These are phyloP conservation scores for Hypomyces perniciosus DNA, from an alignment of 2,329 filamentous ascomycete genomes.

Conservation along the genomic window DNA sequence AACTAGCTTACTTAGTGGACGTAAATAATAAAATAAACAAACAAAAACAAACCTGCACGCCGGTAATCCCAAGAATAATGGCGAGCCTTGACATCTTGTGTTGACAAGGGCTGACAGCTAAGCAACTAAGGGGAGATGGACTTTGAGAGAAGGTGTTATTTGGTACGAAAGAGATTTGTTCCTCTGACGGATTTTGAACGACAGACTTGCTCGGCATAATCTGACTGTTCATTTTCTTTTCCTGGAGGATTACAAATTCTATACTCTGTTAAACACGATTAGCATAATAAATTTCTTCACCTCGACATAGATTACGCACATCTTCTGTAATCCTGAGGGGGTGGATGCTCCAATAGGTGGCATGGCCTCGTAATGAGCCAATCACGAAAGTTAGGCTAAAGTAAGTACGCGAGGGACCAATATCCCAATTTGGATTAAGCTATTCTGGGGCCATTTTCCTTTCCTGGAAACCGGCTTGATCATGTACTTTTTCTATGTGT, in stretches of 20 bases:
- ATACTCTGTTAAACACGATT: no score
- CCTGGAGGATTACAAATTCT: no score
- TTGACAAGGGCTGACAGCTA: neutral
- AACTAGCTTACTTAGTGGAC: no score
- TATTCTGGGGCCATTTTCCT: neutral
- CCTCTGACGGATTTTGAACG: no score
- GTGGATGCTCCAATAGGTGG: neutral
- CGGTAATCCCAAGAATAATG: constrained; percentile 6
- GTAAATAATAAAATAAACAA: no score
- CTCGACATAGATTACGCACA: no score
- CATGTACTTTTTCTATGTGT: neutral
- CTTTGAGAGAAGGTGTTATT: neutral
- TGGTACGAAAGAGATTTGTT: neutral
- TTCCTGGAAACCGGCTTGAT: neutral
- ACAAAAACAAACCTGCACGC: neutral
- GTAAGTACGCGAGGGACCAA: neutral
- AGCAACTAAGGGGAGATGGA: no score
- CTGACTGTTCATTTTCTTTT: no score
- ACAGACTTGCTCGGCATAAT: no score
- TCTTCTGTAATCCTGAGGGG: neutral
- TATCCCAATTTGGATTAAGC: neutral
- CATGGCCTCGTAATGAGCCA: neutral
- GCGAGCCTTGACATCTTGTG: constrained; percentile 4
- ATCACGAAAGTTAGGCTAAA: neutral
- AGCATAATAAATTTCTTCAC: no score